Base-by-base conservation (phyloP, 176 grass and related monocot species). In the Otatea glauca region DNA sequence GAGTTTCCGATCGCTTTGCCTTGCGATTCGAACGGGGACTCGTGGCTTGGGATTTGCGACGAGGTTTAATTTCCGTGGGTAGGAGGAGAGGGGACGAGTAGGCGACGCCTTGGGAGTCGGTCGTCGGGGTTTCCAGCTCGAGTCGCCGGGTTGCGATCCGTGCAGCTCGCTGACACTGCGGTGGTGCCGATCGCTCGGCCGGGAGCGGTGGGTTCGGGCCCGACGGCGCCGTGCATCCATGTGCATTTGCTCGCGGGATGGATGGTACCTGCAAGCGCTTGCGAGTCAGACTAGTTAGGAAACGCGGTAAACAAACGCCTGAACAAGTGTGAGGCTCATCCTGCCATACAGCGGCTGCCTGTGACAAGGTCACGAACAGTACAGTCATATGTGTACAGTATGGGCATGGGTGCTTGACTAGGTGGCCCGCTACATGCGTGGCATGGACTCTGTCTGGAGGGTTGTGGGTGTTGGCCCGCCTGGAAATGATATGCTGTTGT, bases 241-340 rank as follows among this genome's bases (percentile, higher is more conserved):
- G 39, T 23, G 68, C 68, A 70, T 70, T 70, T 44, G 41, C 68
- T n/a, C n/a, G 68, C 68, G 12, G 21, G 42, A 20, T 71, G 42
- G 55, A 10, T 59, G 21, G 3, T 8, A 7, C 1, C 68, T 45
- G 39, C 5, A 21, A 2, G 5, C 68, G 20, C 35, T 59, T 5
- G 60, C 74, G 74, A 61, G 74, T 6, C 34, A 15, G 49, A 18
- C 29, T 50, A 16, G n/a, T 6, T 51, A 29, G 34, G 0, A 42
- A 3, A 68, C 67, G 9, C 20, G 11, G 74, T 58, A 16, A 21
- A 8, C 35, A 15, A 20, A 56, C 17, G 29, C 29, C 17, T 10
- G 49, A 12, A 59, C 74, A 25, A 76, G 53, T 23, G 75, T 45
- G 75, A 27, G 55, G 56, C 38, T 23, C n/a, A n/a, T n/a, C n/a